These are phyloP conservation scores for Cystobasidium ongulense DNA, from an alignment of 768 basidiomycete species.

Conservation along the genomic window DNA sequence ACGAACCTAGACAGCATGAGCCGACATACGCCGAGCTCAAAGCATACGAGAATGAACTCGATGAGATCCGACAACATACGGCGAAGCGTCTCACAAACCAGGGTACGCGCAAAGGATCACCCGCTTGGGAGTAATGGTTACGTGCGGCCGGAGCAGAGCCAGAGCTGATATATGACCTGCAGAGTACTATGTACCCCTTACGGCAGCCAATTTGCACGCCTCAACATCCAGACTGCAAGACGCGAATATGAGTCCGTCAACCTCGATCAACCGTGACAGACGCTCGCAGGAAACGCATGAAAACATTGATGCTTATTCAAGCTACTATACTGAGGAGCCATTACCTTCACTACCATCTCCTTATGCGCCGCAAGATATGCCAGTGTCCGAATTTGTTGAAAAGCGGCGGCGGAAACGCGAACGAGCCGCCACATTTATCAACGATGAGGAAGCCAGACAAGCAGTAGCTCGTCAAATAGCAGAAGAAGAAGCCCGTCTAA, in stretches of 20 bases:
- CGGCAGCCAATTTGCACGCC: conserved; percentile 15
- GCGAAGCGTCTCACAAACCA: background rate
- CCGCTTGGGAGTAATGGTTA: too few species aligned
- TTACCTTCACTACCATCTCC: background rate
- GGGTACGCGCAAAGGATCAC: background rate
- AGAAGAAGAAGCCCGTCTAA: background rate
- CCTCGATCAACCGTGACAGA: conserved; percentile 1
- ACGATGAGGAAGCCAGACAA: conserved; percentile 20
- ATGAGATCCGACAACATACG: conserved; percentile 14
- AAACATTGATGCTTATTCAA: conserved; percentile 5
- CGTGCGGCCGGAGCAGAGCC: background rate
- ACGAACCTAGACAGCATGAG: background rate
- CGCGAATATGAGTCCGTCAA: background rate
- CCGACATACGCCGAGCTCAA: background rate
- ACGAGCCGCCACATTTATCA: conserved; percentile 17
- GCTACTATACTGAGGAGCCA: conserved; percentile 13
- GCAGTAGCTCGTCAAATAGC: background rate
- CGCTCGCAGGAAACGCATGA: background rate
- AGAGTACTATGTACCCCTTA: conserved; percentile 15
- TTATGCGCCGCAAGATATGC: background rate
- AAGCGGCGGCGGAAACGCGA: conserved; percentile 19
- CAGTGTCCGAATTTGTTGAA: background rate
- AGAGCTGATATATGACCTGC: background rate
- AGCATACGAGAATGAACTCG: conserved; percentile 10
- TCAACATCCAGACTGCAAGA: conserved; percentile 10